Conservation (phyloP, 2,329 filamentous ascomycete species). For the Waltergamsia citrina region DNA sequence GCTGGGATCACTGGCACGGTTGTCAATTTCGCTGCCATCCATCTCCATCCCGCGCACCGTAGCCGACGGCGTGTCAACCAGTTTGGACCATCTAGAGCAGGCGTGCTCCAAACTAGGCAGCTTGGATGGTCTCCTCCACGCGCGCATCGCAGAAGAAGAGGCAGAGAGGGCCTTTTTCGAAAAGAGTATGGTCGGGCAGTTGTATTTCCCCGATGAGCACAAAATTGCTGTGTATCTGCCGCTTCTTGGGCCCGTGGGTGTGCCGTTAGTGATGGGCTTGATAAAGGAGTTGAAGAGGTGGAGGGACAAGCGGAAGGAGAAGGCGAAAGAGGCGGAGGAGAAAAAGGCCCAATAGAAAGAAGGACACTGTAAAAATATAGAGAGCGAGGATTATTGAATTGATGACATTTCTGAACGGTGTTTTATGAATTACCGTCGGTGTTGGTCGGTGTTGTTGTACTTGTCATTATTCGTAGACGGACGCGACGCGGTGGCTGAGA, state of each 20-base stretch:
- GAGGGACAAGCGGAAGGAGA: constrained; percentile 36
- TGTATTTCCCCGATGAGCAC: constrained; percentile 98
- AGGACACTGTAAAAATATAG: no score
- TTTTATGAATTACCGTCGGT: no score
- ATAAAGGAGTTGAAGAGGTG: constrained; percentile 70
- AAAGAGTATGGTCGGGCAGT: constrained; percentile 96
- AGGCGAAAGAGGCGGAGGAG: constrained; percentile 25
- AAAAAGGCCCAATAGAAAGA: constrained; percentile 27
- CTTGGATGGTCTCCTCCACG: constrained; percentile 64
- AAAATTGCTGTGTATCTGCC: constrained; percentile 95
- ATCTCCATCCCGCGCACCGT: constrained; percentile 88
- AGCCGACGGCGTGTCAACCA: constrained; percentile 72
- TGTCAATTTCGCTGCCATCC: constrained; percentile 73
- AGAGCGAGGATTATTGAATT: background rate
- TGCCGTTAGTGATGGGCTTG: constrained; percentile 76
- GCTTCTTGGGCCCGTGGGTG: constrained; percentile 79
- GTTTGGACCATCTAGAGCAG: constrained; percentile 66
- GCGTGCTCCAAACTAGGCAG: constrained; percentile 65
- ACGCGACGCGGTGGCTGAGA: no score
- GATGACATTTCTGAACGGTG: no score
- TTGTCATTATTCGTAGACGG: no score
- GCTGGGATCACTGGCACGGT: constrained; percentile 80
- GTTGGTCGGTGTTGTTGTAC: no score
- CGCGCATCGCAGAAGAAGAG: constrained; percentile 75
- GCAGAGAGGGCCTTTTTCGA: constrained; percentile 96